Base-by-base conservation (phyloP, 805 yeast genomes). In the Sugiyamaella qingdaonensis region DNA sequence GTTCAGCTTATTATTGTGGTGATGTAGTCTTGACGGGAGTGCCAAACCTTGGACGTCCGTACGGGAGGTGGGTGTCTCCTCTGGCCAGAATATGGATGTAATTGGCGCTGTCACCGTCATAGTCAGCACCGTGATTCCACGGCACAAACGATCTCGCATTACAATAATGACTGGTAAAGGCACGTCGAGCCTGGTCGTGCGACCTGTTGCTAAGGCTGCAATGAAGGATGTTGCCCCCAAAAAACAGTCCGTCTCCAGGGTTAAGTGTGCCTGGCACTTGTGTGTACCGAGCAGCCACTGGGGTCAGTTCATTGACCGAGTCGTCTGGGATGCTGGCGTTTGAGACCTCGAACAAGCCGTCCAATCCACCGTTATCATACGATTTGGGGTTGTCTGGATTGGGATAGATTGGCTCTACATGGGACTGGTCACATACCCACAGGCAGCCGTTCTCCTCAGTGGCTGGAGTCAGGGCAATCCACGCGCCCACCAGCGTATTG, bases 381-480 rank as follows among this genome's bases (percentile, higher is more conserved):
- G 43, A 39, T 16, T 21, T 39, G 21, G 14, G 21, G 19, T 39
- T 39, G 21, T 16, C 43, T 10, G 43, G 43, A 39, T 39, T 39
- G 4, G 43, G 43, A 16, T 39, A 39, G 2, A 39, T 39, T 11
- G 43, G 43, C 43, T 39, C 43, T 5, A 39, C 43, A 4, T 39
- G 43, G 13, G 43, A 39, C 43, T 19, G 24, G 19, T 39, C 43
- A 16, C 43, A 39, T 14, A 39, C 19, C 43, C 43, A 39, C 24
- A 39, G 21, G 19, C 43, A 39, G 11, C 43, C 43, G 21, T 39
- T 39, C 19, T 39, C 43, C 24, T 39, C 43, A 21, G 43, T 39
- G 11, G 43, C 43, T 10, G 43, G 43, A 39, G 43, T 39, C 43
- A 39, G 19, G 4, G 43, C 43, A 11, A 39, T 19, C 43, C 43